A percentile compares a stretch with the other conserved stretches of the same genome.
Evolutionary conservation across 768 basidiomycete genomes (phyloP).

Genomic region (Amanita exitialis): DNA sequence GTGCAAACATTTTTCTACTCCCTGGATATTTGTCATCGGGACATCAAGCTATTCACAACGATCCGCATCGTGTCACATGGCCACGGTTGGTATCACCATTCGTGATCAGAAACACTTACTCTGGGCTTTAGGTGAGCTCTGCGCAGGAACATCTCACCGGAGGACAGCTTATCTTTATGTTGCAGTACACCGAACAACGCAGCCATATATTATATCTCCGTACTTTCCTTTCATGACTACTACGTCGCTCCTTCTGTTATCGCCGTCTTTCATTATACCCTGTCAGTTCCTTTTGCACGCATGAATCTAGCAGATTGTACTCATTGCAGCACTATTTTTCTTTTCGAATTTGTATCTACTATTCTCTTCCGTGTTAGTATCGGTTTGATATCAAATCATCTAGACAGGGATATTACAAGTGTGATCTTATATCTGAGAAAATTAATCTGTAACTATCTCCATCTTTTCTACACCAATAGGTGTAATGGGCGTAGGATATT

Average conservation of each 20-base stretch:
- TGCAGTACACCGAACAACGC: constrained; percentile 1
- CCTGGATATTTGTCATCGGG: neutral
- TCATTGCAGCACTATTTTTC: constrained; percentile 4
- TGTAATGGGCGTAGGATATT: constrained; percentile 3
- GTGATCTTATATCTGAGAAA: too few species aligned
- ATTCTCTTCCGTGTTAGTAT: neutral
- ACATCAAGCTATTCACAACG: neutral
- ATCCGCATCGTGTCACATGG: neutral
- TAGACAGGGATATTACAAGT: neutral
- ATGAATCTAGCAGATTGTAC: constrained; percentile 6
- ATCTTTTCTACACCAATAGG: constrained; percentile 2
- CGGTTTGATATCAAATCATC: neutral
- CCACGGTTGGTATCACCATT: neutral
- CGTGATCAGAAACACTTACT: neutral
- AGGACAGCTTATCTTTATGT: constrained; percentile 4
- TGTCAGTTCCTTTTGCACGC: constrained; percentile 1
- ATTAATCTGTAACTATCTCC: neutral
- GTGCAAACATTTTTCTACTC: neutral
- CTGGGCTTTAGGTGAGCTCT: neutral
- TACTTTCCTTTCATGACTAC: neutral
- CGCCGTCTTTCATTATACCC: constrained; percentile 4
- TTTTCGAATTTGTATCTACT: constrained; percentile 2
- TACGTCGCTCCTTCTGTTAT: constrained; percentile 2
- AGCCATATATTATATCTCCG: constrained; percentile 1
- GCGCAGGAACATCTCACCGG: neutral